Base-by-base conservation (phyloP, 805 yeast genomes). In the Phaffomyces thermotolerans region DNA sequence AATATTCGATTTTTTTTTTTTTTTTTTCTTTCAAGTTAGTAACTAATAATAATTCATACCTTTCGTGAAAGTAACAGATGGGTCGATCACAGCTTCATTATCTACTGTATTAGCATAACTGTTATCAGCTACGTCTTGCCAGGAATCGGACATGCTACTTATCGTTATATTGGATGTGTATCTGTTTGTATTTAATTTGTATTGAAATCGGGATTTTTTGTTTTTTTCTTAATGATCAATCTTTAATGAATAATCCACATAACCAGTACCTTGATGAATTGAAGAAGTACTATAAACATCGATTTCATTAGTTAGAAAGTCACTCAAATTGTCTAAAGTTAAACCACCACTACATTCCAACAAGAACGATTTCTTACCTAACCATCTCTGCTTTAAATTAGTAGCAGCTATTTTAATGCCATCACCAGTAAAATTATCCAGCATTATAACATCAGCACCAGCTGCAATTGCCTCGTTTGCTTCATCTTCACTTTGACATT, bases 361-460 rank as follows among this genome's bases (percentile, higher is more conserved):
- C 50, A 87, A 63, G 52, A 86, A 88, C 2, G 67, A 54, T 45
- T 70, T 73, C 34, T 59, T 56, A 13, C 62, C 63, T 4, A 59
- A 54, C 79, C 85, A 86, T 52, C 69, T 69, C 3, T 54, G 45
- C 60, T 82, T 88, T 48, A 90, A 66, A 49, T 64, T 72, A 25
- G 59, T 59, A 1, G 96, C 95, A 17, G 83, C 91, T 0, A 58
- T 52, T 48, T 75, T 78, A 46, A 90, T 68, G 15, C 72, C 83
- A 1, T 71, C 75, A 3, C 88, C 86, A 4, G 71, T 59, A 62
- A 91, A 91, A 62, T 90, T 90, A 59, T 90, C 98, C 57, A 90
- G 73, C 98, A 90, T 90, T 48, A 91, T 82, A 18, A 91, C 85
- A 62, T 90, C 98, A 1, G 97, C 97, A 12, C 98, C 97, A 2